Evolutionary conservation across 192 early-diverging fungal genomes (phyloP), one percentile per base, ranked within the genome.

Genomic region (Coemansia sp.): DNA sequence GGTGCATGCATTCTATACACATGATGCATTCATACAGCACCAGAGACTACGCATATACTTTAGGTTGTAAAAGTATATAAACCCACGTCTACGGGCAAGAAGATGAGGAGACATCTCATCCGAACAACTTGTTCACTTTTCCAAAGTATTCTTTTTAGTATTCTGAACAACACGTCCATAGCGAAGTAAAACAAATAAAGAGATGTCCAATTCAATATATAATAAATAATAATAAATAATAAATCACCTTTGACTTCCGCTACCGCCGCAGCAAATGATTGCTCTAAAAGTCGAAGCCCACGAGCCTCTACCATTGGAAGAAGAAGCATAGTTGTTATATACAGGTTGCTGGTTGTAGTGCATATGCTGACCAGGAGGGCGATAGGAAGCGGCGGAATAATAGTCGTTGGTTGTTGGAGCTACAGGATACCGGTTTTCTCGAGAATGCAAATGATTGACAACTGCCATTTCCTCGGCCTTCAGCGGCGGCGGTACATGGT

Each of bases 391-490:
- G 7, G 71, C 60, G 11, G 70, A 48, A 16, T 78, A 78, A 55
- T 78, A 78, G 56, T 78, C 75, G 22, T 67, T 68, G 16, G 75
- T 61, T 7, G 69, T 59, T 20, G 73, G 52, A 32, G 57, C 39
- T 53, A 29, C 60, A 51, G 32, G 28, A 23, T 42, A n/a, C 35
- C 36, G 36, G 1, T 35, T 6, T 7, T 22, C 30, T 64, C 52
- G 51, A 65, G 55, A 67, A 27, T 60, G 67, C 27, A 65, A 55
- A 47, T 60, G 58, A 50, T 75, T 57, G 19, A 74, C 72, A 47
- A 58, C 74, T 1, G 74, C 74, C 74, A 75, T 75, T 61, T 75
- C 74, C 64, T 75, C 74, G 3, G 74, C 60, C 39, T 61, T 64
- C 35, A 75, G 55, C 20, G 74, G 74, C 47, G 64, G 32, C 39